A percentile compares a stretch with the other conserved stretches of the same genome.
Evolutionary conservation across 441 rosid genomes (phyloP).

Genomic region (Omphalea diandra): DNA sequence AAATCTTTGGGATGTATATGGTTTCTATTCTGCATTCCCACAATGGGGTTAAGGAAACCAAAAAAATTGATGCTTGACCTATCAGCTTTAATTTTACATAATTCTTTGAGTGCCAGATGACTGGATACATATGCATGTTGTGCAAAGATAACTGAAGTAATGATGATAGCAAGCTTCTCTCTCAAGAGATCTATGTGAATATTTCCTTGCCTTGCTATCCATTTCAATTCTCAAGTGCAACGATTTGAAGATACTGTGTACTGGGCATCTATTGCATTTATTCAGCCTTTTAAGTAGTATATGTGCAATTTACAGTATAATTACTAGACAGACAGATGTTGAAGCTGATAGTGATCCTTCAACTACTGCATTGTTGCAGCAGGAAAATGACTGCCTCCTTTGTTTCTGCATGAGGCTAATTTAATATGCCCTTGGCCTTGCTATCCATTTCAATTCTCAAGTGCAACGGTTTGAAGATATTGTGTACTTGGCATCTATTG

Average conservation of each 20-base stretch:
- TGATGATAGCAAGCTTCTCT: not conserved
- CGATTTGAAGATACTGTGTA: not conserved
- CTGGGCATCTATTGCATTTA: not conserved
- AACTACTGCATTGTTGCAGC: not conserved
- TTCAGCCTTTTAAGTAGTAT: not conserved
- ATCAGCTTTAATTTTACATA: not conserved
- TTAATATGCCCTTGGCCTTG: not conserved
- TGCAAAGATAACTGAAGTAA: not conserved
- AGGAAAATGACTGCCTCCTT: not conserved
- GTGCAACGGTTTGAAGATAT: too few relatives aligned
- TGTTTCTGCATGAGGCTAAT: not conserved
- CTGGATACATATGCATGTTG: not conserved
- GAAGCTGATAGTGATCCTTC: not conserved
- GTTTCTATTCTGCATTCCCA: not conserved
- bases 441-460: too few relatives aligned
- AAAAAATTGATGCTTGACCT: not conserved
- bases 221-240: too few relatives aligned
- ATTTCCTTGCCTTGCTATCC: not conserved
- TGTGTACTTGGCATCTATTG: not conserved
- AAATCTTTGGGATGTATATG: not conserved
- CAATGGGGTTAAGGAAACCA: not conserved
- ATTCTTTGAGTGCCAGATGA: too few relatives aligned
- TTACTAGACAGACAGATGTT: conserved; percentile 6
- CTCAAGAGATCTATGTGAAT: not conserved
- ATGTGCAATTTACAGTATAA: not conserved